Conservation (phyloP, 225 moss, liverwort and hornwort genomes). For the Antitrichia curtipendula region DNA sequence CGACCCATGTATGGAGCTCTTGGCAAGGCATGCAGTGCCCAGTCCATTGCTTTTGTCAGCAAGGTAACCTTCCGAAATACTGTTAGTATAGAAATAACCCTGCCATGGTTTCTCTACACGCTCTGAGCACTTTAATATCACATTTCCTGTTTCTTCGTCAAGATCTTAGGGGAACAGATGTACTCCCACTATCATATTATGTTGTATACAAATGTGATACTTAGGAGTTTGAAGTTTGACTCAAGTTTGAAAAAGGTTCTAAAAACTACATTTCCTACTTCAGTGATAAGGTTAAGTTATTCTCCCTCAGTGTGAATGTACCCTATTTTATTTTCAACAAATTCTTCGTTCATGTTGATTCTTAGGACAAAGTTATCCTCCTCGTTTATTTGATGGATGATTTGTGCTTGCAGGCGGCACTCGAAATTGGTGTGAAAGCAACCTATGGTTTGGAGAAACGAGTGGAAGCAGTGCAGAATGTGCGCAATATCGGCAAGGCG, state of each 20-base stretch:
- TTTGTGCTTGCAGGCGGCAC: slow-evolving; percentile 35
- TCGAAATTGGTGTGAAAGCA: slow-evolving; percentile 25
- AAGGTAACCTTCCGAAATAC: slow-evolving; percentile 29
- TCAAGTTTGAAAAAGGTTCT: neutral
- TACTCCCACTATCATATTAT: neutral
- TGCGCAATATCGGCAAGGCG: slow-evolving; percentile 51
- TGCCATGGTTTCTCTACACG: neutral
- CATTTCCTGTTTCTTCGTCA: neutral
- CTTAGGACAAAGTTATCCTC: no score
- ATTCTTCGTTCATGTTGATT: neutral
- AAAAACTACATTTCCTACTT: no score
- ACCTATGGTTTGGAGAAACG: slow-evolving; percentile 52
- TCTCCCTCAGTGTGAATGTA: neutral
- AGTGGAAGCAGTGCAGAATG: slow-evolving; percentile 62
- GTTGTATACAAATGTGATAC: neutral
- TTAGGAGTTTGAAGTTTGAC: neutral
- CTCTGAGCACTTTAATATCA: neutral
- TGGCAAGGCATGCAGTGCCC: slow-evolving; percentile 68
- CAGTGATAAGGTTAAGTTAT: neutral
- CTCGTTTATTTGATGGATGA: neutral
- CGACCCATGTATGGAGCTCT: slow-evolving; percentile 81
- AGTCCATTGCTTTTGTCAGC: slow-evolving; percentile 81
- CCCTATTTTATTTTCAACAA: neutral
- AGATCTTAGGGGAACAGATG: neutral
- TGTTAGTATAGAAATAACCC: neutral